Evolutionary conservation across 2,329 filamentous ascomycete species (phyloP), one percentile per base, ranked within the genome.

Genomic region (Cryphonectria naterciae): DNA sequence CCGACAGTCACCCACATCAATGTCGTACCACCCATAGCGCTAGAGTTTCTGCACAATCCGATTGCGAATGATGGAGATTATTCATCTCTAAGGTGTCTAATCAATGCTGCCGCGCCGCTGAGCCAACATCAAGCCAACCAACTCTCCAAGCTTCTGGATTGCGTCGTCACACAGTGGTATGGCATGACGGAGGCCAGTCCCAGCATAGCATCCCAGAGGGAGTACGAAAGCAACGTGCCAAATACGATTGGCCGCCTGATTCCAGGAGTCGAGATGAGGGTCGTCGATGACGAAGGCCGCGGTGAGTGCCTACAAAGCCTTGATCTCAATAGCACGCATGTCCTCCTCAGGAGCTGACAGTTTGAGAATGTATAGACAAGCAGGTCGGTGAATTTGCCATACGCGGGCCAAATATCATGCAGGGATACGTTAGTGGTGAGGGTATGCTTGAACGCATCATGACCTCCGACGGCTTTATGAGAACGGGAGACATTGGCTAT

Each of bases 81-180:
- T 22, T 74, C 73, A n/a, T 74, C 73, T 2, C 58, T 74, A 10
- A 56, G 67, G 49, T 74, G 74, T n/a, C 56, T 75, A 32, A 73
- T 74, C 68, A 75, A 75, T 49, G 74, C 74, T 15, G 74, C 74
- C 10, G 73, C 74, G 2, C 74, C 74, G 4, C 52, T 75, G 49
- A 68, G 74, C 37, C 63, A 72, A 41, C 41, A 37, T 4, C 49
- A 73, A 4, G 61, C 72, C 13, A 69, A 69, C 37, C 58, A 67
- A 32, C 65, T 75, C 5, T 63, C 54, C 43, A 67, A 52, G 37
- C 67, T 28, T 13, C 60, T 70, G 2, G 62, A 56, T 15, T 73
- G 72, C 25, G 68, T 63, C 1, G 61, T 75, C 3, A 74, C 73
- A 1, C 73, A 73, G 68, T 73, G 73, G 70, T 75, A 75, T 39